Evolutionary conservation across 495 filamentous ascomycete genomes (phyloP).

Genomic region (Beverwykella pulmonaria): DNA sequence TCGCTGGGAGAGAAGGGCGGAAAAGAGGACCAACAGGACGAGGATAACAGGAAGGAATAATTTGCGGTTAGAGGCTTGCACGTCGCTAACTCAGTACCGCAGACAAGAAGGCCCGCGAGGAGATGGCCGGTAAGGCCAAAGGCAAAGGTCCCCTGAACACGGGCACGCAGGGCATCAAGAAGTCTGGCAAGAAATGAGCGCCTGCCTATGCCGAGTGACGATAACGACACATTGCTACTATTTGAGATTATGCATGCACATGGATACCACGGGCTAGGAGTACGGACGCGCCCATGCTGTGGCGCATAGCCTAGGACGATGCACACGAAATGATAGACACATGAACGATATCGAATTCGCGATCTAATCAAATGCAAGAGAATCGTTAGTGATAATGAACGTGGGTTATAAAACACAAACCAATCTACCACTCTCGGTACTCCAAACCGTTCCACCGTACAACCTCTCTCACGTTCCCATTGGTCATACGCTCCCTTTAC

Average conservation of each 20-base stretch:
- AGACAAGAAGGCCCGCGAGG: constrained; percentile 50
- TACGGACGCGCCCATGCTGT: constrained; percentile 7
- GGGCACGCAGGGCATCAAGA: constrained; percentile 46
- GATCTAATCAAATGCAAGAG: too few relatives aligned
- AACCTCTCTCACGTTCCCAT: too few relatives aligned
- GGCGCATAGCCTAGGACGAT: constrained; percentile 10
- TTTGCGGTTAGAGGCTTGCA: too few relatives aligned
- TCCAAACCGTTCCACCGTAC: neutral
- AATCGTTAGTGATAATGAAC: neutral
- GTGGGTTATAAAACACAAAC: neutral
- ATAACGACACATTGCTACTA: neutral
- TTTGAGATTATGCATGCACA: neutral
- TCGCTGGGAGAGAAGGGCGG: neutral
- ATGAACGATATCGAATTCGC: neutral
- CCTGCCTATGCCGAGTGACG: neutral
- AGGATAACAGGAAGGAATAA: too few relatives aligned
- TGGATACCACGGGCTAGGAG: constrained; percentile 9
- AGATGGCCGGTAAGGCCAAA: constrained; percentile 46
- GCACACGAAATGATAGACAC: neutral
- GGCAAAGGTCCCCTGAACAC: constrained; percentile 44
- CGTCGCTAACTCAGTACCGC: neutral
- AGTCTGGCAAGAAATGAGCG: constrained; percentile 45
- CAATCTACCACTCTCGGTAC: neutral
- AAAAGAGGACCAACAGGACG: too few relatives aligned
- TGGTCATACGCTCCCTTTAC: too few relatives aligned